phyloP scores from a whole-genome alignment of 352 stramenopile species.

The Phytophthora fragariaefolia region DNA sequence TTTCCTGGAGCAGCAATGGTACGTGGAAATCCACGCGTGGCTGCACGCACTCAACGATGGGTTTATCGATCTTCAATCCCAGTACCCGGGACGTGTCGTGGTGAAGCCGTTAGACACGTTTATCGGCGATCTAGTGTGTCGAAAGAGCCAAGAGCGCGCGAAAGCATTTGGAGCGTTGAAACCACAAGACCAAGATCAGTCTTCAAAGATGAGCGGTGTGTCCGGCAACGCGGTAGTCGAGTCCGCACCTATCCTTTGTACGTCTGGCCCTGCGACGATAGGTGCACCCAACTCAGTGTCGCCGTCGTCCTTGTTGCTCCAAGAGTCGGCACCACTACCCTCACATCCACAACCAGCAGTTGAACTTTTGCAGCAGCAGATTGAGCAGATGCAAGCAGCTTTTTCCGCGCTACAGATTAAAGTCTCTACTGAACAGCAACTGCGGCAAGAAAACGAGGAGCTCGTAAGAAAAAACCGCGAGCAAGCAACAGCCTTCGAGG shows the following conservation, averaged over 20 bases:
- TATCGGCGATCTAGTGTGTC: conserved; percentile 7
- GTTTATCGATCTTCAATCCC: conserved; percentile 11
- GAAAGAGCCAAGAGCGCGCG: background rate
- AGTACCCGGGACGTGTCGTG: conserved; percentile 7
- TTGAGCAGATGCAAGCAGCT: conserved; percentile 11
- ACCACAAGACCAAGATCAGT: background rate
- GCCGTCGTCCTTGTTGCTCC: background rate
- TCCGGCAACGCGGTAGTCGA: background rate
- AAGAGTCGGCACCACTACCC: background rate
- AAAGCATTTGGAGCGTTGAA: background rate
- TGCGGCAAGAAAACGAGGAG: conserved; percentile 9
- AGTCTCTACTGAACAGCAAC: background rate
- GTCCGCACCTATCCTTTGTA: background rate
- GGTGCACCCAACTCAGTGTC: background rate
- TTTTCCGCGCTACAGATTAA: conserved; percentile 10
- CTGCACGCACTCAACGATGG: conserved; percentile 18
- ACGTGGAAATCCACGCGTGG: conserved; percentile 19
- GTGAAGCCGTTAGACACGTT: conserved; percentile 20
- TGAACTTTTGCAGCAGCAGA: conserved; percentile 11
- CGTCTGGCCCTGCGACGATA: background rate
- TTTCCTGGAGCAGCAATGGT: conserved; percentile 13
- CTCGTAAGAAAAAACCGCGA: conserved; percentile 4
- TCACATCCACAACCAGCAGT: background rate
- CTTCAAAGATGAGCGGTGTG: background rate
- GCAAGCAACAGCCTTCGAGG: conserved; percentile 6